Conservation (phyloP, 352 stramenopile genomes). For the Phytophthora citrophthora region DNA sequence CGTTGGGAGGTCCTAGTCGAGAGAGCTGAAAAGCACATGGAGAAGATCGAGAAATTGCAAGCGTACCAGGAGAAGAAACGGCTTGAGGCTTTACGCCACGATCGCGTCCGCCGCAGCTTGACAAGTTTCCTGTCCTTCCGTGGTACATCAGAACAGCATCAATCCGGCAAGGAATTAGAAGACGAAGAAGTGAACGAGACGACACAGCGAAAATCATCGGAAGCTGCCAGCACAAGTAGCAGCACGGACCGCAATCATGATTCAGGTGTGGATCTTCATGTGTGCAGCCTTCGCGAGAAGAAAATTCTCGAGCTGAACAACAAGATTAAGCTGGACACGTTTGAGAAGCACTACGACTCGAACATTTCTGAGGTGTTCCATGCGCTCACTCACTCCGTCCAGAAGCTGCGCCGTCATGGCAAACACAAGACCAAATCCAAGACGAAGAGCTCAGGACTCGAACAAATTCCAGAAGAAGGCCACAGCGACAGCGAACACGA, state of each 20-base stretch:
- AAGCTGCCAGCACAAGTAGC: slow-evolving; percentile 29
- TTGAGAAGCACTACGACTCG: slow-evolving; percentile 70
- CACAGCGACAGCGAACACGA: slow-evolving; percentile 25
- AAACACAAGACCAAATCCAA: slow-evolving; percentile 24
- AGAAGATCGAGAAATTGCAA: slow-evolving; percentile 63
- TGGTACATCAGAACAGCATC: slow-evolving; percentile 17
- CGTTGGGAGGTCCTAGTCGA: slow-evolving; percentile 65
- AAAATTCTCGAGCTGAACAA: slow-evolving; percentile 62
- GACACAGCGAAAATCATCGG: slow-evolving; percentile 20
- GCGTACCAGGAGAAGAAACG: slow-evolving; percentile 62
- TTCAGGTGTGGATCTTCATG: slow-evolving; percentile 26
- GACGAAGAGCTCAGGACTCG: slow-evolving; percentile 10
- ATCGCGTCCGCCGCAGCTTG: slow-evolving; percentile 48
- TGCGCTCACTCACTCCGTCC: slow-evolving; percentile 48
- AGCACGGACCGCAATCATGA: slow-evolving; percentile 21
- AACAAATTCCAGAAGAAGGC: slow-evolving; percentile 36
- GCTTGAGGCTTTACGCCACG: slow-evolving; percentile 36
- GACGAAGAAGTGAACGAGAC: slow-evolving; percentile 8
- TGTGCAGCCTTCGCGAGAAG: slow-evolving; percentile 60
- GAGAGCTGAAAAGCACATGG: slow-evolving; percentile 57
- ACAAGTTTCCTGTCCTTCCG: slow-evolving; percentile 36
- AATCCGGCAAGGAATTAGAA: slow-evolving; percentile 10
- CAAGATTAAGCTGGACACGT: slow-evolving; percentile 56
- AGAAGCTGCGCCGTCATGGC: slow-evolving; percentile 31
- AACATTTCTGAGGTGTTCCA: slow-evolving; percentile 67